Base-by-base conservation (phyloP, 2,329 filamentous ascomycete genomes). In the Karstenula rhodostoma region DNA sequence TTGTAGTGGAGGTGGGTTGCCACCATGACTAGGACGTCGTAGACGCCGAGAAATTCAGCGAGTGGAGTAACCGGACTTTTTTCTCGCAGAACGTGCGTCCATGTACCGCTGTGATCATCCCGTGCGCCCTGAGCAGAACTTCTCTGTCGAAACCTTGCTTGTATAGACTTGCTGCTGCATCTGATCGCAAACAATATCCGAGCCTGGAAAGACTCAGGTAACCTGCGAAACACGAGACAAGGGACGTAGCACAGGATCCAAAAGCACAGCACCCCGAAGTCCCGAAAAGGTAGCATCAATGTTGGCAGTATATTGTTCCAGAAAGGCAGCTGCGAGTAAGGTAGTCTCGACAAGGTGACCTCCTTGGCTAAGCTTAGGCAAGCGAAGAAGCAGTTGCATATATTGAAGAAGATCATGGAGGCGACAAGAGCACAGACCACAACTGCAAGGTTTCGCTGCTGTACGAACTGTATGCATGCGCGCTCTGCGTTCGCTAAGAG, bases 21-120 rank as follows among this genome's bases (percentile, higher is more conserved):
- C 33, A 74, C 63, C 4, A 67, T 54, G 17, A 75, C 67, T 3
- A 75, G 59, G 43, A 75, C 69, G 48, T 75, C 73, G 56, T 74
- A 75, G 22, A 68, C 63, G n/a, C 59, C 48, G n/a, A 75, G 55
- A 40, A 75, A 74, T 3, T 68, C 61, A 12, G 72, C 29, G 29
- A 32, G 29, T 5, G 29, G 29, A 6, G 29, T 10, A 10, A 9
- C 29, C 2, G 29, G 8, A 10, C 12, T 32, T 32, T 32, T 9
- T 9, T 10, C 29, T 32, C 12, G 29, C 2, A 32, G 29, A 2
- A 10, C 29, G 29, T 6, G 8, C 4, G 2, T 32, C 4, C 29
- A 32, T 32, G 29, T 10, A 32, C 29, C 27, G 27, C 8, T 32
- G 29, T 32, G 29, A 9, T 32, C 8, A 32, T 2, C 8, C 8